phyloP scores from a whole-genome alignment of 345 rosid genomes.

The Populus pruinosa region DNA sequence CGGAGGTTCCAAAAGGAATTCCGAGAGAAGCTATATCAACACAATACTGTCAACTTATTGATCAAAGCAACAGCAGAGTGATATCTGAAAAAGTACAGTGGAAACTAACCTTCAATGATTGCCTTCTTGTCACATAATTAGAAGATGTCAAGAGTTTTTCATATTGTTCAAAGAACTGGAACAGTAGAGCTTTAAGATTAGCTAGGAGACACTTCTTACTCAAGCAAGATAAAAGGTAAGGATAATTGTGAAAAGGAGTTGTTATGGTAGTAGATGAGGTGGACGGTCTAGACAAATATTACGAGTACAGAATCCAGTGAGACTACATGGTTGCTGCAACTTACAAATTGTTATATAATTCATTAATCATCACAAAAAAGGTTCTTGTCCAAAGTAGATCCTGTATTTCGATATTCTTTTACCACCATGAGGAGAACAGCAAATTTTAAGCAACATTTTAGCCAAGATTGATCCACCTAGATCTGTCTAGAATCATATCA shows the following conservation, averaged over 20 bases:
- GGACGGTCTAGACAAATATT: neutral
- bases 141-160: slow-evolving; percentile 81
- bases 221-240: neutral
- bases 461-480: neutral
- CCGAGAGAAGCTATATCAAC: slow-evolving; percentile 74
- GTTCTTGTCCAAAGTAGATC: slow-evolving; percentile 3
- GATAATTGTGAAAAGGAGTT: neutral
- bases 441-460: slow-evolving; percentile 7
- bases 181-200: slow-evolving; percentile 31
- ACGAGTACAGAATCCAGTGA: neutral
- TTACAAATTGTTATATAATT: neutral
- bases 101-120: slow-evolving; percentile 80
- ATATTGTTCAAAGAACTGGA: slow-evolving; percentile 85
- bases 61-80: slow-evolving; percentile 7
- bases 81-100: slow-evolving; percentile 1
- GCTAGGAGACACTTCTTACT: neutral
- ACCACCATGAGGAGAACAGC: neutral
- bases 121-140: slow-evolving; percentile 95
- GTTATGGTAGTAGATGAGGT: neutral
- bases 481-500: slow-evolving; percentile 1
- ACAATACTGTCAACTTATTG: slow-evolving; percentile 6
- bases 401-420: neutral
- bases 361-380: neutral
- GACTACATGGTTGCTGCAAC: neutral
- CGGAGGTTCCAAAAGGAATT: slow-evolving; percentile 85